Evolutionary conservation across 768 basidiomycete species (phyloP).

Genomic region (Termitomyces sp.): DNA sequence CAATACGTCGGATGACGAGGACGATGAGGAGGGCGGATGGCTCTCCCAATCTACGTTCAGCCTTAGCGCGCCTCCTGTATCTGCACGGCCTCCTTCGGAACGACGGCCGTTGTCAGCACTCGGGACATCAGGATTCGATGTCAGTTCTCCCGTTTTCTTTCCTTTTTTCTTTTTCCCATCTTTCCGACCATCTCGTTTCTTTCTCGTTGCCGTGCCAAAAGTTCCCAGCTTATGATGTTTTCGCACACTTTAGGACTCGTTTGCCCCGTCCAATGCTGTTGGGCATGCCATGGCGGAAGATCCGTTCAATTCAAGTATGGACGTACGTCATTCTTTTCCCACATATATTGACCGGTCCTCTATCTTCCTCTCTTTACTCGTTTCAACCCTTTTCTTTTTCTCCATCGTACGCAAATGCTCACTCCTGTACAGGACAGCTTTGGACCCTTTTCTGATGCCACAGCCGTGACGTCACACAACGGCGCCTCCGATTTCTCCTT

Average conservation of each 20-base stretch:
- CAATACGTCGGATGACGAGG: constrained; percentile 52
- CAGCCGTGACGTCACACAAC: constrained; percentile 24
- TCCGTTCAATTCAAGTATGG: constrained; percentile 50
- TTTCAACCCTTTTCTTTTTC: neutral
- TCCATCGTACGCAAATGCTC: neutral
- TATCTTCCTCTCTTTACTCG: neutral
- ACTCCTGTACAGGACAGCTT: constrained; percentile 51
- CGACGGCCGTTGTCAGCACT: constrained; percentile 34
- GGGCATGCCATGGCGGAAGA: constrained; percentile 39
- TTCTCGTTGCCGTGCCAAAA: neutral
- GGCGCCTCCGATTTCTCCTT: constrained; percentile 49
- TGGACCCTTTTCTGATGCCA: constrained; percentile 76
- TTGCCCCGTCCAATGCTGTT: constrained; percentile 33
- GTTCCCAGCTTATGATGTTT: neutral
- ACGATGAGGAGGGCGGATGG: constrained; percentile 82
- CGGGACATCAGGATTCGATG: constrained; percentile 48
- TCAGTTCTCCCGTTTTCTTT: constrained; percentile 27
- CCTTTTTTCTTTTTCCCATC: neutral
- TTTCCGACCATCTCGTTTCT: neutral
- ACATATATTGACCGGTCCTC: neutral
- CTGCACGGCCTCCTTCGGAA: constrained; percentile 41
- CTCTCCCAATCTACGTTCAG: constrained; percentile 74
- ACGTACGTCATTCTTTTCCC: constrained; percentile 34
- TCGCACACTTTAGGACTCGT: constrained; percentile 43
- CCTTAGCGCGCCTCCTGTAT: constrained; percentile 44